Evolutionary conservation across 2,329 filamentous ascomycete species (phyloP), one percentile per base, ranked within the genome.

Genomic region (Didymella pinodella): DNA sequence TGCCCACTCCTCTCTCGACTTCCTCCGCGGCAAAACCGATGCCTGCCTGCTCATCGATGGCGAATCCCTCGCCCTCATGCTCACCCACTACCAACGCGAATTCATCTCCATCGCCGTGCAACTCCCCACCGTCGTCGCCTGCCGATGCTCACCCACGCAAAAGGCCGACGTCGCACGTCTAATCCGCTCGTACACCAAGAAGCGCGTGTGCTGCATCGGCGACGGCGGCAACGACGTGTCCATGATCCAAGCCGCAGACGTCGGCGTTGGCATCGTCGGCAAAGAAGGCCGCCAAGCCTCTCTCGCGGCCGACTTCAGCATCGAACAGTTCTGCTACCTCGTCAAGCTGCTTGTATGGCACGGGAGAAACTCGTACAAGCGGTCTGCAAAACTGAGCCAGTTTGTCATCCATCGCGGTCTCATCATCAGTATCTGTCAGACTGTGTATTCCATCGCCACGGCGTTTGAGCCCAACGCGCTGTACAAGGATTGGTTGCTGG

Each of bases 331-430:
- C 78, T 91, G 89, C 71, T 93, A 99, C 75, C 81, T 99, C 20
- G 96, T 94, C 48, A 99, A 98, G 78, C 85, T 99, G 1, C 86
- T 99, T n/a, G 93, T 99, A 36, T 99, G 96, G 95, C 96, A 99
- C 75, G 95, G 95, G 0, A 88, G 96, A 31, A 99, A 99, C 79
- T 94, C 90, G 68, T 99, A 99, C 83, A 98, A 98, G 79, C 88
- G 96, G 45, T 92, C 88, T 59, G 95, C 95, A 28, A 99, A 99
- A 79, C 86, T 99, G 25, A 93, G 92, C 0, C 96, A 98, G 76
- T 99, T 99, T 77, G 94, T 99, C 70, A 99, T 99, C 70, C 96
- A 99, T 75, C 90, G 95, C 70, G 95, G 95, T 49, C 82, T 99
- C 44, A 97, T 99, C 71, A 96, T 99, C 72, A 90, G 88, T 53